phyloP scores from a whole-genome alignment of 2,329 filamentous ascomycete genomes.

The Laburnicola sp. region DNA sequence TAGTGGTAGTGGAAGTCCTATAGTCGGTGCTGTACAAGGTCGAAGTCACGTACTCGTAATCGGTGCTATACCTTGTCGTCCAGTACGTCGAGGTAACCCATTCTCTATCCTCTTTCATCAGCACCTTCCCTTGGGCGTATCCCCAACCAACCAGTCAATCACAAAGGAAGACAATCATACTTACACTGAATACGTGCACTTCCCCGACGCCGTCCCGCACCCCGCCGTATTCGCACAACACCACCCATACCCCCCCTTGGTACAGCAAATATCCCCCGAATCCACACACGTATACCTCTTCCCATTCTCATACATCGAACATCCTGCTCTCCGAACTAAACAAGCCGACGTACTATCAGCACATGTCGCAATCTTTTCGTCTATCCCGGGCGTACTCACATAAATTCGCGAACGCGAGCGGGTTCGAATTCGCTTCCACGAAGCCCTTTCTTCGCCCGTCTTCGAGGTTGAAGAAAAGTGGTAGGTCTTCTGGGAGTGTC shows the following conservation, averaged over 20 bases:
- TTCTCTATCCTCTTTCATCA: background rate
- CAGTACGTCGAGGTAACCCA: background rate
- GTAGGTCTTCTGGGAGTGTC: no score
- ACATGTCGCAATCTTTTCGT: background rate
- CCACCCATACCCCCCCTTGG: conserved; percentile 6
- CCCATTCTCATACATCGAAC: background rate
- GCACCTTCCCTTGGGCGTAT: background rate
- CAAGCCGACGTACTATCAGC: no score
- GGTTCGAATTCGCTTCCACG: background rate
- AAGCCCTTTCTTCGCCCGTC: background rate
- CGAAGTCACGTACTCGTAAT: background rate
- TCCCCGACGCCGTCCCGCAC: conserved; percentile 7
- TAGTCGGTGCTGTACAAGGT: background rate
- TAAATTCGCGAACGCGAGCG: background rate
- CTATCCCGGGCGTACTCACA: background rate
- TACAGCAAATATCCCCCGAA: conserved; percentile 6
- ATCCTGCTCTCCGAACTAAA: background rate
- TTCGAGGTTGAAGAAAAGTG: background rate
- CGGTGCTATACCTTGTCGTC: background rate
- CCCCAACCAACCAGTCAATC: background rate
- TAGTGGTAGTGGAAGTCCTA: background rate
- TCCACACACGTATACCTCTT: background rate
- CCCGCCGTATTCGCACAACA: conserved; percentile 6
- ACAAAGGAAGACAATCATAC: background rate
- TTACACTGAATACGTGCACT: conserved; percentile 8